phyloP scores from a whole-genome alignment of 2,329 filamentous ascomycete species.

The Colletotrichum sp. region DNA sequence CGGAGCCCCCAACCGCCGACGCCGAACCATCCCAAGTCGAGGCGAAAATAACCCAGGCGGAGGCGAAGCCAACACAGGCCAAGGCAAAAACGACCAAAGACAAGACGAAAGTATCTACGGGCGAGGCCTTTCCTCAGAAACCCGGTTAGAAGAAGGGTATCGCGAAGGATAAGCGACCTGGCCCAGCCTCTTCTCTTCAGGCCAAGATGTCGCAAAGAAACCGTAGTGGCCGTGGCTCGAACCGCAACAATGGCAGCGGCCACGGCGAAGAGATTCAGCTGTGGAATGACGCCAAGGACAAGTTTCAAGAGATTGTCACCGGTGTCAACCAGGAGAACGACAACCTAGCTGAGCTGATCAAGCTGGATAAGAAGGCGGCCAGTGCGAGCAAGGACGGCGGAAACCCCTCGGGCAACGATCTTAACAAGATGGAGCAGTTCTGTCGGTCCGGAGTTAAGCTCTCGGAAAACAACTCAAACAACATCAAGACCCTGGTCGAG shows the following conservation, averaged over 20 bases:
- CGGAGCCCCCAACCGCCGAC: neutral
- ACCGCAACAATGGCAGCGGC: constrained; percentile 46
- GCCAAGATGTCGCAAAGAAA: constrained; percentile 47
- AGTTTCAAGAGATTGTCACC: constrained; percentile 42
- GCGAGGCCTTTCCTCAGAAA: neutral
- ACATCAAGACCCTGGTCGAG: constrained; percentile 43
- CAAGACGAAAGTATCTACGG: neutral
- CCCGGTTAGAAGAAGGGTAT: neutral
- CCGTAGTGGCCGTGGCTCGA: constrained; percentile 48
- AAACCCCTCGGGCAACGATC: constrained; percentile 25
- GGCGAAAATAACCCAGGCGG: neutral
- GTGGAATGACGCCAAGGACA: constrained; percentile 45
- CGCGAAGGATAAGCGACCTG: neutral
- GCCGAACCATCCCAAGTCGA: neutral
- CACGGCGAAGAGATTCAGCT: constrained; percentile 49
- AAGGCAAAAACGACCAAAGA: neutral
- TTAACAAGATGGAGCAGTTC: constrained; percentile 48
- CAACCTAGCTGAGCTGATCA: constrained; percentile 42
- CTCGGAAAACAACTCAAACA: constrained; percentile 41
- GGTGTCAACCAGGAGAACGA: constrained; percentile 48
- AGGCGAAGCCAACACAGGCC: neutral
- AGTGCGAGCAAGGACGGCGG: constrained; percentile 39
- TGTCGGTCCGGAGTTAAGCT: constrained; percentile 47
- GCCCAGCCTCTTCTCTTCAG: neutral
- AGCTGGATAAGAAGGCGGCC: constrained; percentile 45